These are phyloP conservation scores for Amanita rimosa DNA, from an alignment of 768 basidiomycete species.

Conservation along the genomic window DNA sequence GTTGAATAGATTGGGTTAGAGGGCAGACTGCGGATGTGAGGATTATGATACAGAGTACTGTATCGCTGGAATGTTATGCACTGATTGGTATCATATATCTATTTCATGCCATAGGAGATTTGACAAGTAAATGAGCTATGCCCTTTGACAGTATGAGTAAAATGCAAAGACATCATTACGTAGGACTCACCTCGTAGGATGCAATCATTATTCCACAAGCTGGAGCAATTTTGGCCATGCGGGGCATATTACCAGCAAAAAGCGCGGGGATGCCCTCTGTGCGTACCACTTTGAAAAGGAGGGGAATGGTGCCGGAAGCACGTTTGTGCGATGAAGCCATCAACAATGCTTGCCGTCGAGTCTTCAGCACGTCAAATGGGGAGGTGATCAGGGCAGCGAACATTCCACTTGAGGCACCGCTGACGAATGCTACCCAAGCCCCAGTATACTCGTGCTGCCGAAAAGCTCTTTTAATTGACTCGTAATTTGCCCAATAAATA, in stretches of 20 bases:
- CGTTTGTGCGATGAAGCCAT: slow-evolving; percentile 42
- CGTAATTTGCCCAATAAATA: slow-evolving; percentile 94
- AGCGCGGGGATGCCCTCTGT: slow-evolving; percentile 73
- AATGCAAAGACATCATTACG: not conserved
- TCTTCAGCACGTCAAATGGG: slow-evolving; percentile 96
- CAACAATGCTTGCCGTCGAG: slow-evolving; percentile 75
- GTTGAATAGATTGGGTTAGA: slow-evolving; percentile 63
- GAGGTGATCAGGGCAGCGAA: slow-evolving; percentile 81
- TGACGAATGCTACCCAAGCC: slow-evolving; percentile 68
- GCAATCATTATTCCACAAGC: slow-evolving; percentile 99
- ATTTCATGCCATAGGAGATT: slow-evolving; percentile 12
- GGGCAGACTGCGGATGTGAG: too few relatives aligned
- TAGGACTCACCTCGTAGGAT: slow-evolving; percentile 69
- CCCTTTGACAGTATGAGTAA: slow-evolving; percentile 29
- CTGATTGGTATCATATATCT: slow-evolving; percentile 1
- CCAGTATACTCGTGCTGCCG: slow-evolving; percentile 42
- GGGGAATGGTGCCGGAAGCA: slow-evolving; percentile 42
- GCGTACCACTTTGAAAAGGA: slow-evolving; percentile 58
- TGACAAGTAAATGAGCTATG: slow-evolving; percentile 41
- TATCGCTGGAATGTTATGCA: not conserved
- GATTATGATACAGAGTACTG: slow-evolving; percentile 10
- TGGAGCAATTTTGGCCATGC: slow-evolving; percentile 91
- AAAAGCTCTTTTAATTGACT: slow-evolving; percentile 63
- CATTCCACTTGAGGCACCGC: slow-evolving; percentile 84
- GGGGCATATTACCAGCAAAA: slow-evolving; percentile 77